phyloP scores from a whole-genome alignment of 306 rosid species.

The Trifolium pratense region DNA sequence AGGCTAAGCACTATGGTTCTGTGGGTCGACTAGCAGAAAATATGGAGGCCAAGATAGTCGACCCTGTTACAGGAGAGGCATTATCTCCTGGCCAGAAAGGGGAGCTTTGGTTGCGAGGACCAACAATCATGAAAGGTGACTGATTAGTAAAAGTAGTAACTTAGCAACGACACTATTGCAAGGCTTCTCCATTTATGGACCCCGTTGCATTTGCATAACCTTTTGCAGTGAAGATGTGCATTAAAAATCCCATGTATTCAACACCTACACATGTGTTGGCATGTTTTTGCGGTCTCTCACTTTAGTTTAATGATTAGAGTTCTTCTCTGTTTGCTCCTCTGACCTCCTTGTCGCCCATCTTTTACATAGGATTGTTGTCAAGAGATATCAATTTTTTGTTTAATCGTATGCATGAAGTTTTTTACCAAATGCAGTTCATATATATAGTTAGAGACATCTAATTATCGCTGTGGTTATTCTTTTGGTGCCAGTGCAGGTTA shows the following conservation, averaged over 20 bases:
- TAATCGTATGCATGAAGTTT: background rate
- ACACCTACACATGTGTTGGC: background rate
- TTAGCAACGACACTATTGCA: slow-evolving; percentile 1
- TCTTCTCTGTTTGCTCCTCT: background rate
- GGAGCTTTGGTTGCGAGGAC: slow-evolving; percentile 90
- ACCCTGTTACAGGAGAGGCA: slow-evolving; percentile 66
- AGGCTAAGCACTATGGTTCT: slow-evolving; percentile 60
- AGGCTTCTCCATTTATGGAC: slow-evolving; percentile 13
- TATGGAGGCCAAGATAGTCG: slow-evolving; percentile 87
- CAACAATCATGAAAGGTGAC: slow-evolving; percentile 77
- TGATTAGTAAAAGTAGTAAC: background rate
- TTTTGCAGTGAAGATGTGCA: slow-evolving; percentile 23
- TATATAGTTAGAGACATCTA: background rate
- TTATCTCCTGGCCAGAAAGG: slow-evolving; percentile 75
- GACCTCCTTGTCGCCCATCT: background rate
- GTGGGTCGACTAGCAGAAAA: slow-evolving; percentile 75
- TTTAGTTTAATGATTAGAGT: background rate
- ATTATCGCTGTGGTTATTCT: slow-evolving; percentile 22
- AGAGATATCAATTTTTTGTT: background rate
- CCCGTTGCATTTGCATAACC: slow-evolving; percentile 7
- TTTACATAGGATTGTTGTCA: background rate
- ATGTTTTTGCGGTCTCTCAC: background rate
- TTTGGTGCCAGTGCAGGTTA: slow-evolving; percentile 60
- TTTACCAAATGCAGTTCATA: slow-evolving; percentile 3
- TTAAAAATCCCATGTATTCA: background rate